phyloP scores from a whole-genome alignment of 257 asterid species.

The Solanum boliviense region DNA sequence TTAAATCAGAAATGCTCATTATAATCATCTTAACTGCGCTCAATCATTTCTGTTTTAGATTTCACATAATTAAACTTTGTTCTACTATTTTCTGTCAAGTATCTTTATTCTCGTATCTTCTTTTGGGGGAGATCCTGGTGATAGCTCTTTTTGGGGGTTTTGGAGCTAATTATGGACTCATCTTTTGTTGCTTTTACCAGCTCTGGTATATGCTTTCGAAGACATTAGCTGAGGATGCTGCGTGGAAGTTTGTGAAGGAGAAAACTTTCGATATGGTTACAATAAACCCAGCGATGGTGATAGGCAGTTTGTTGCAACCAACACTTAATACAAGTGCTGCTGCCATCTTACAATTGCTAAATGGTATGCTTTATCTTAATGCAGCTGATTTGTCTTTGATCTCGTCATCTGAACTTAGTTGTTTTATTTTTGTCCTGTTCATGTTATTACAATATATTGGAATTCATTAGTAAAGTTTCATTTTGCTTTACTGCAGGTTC shows the following conservation, averaged over 20 bases:
- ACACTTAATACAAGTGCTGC: slow-evolving; percentile 42
- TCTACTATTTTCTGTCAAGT: too few relatives aligned
- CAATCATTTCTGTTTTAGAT: too few relatives aligned
- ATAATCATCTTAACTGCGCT: too few relatives aligned
- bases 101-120: too few relatives aligned
- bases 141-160: not conserved
- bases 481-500: slow-evolving; percentile 34
- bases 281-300: slow-evolving; percentile 45
- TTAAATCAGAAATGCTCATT: too few relatives aligned
- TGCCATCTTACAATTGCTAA: slow-evolving; percentile 25
- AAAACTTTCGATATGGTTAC: slow-evolving; percentile 30
- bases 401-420: not conserved
- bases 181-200: slow-evolving; percentile 5
- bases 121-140: not conserved
- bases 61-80: too few relatives aligned
- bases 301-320: slow-evolving; percentile 41
- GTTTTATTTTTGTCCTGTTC: not conserved
- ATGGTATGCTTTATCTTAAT: slow-evolving; percentile 14
- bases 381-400: not conserved
- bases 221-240: slow-evolving; percentile 62
- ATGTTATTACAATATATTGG: not conserved
- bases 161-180: not conserved
- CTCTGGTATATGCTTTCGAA: slow-evolving; percentile 50
- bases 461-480: not conserved
- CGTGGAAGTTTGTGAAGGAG: slow-evolving; percentile 28